Evolutionary conservation across 805 yeast species (phyloP).

Genomic region (Henningerozyma blattae): DNA sequence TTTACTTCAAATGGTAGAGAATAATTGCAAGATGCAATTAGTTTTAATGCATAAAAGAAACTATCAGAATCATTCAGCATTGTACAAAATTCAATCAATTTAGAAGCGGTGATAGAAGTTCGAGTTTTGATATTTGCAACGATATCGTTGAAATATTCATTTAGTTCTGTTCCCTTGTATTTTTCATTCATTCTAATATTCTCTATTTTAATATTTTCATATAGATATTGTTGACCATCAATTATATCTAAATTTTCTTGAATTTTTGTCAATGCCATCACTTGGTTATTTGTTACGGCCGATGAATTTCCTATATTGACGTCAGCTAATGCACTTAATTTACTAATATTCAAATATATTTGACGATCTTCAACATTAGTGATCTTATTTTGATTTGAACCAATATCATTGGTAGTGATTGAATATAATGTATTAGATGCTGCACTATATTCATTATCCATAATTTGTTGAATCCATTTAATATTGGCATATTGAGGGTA

Average conservation of each 20-base stretch:
- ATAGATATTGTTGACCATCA: conserved; percentile 36
- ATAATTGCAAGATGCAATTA: conserved; percentile 30
- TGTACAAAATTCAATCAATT: conserved; percentile 42
- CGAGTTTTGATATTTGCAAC: conserved; percentile 17
- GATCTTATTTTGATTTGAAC: no score
- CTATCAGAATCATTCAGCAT: conserved; percentile 28
- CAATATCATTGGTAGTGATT: conserved; percentile 33
- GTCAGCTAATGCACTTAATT: conserved; percentile 45
- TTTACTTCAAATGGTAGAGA: conserved; percentile 22
- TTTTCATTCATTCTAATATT: conserved; percentile 14
- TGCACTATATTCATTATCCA: conserved; percentile 34
- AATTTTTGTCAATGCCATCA: conserved; percentile 19
- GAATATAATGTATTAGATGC: conserved; percentile 39
- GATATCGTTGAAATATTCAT: conserved; percentile 13
- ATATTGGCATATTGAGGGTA: conserved; percentile 36
- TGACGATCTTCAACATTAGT: conserved; percentile 24
- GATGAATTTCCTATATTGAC: neutral
- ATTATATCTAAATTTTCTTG: conserved; percentile 38
- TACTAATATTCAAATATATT: conserved; percentile 58
- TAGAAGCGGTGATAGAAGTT: conserved; percentile 30
- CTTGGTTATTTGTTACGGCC: neutral
- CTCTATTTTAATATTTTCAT: conserved; percentile 17
- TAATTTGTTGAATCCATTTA: conserved; percentile 62
- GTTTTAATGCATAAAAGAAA: conserved; percentile 37
- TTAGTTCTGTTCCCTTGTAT: conserved; percentile 12